Evolutionary conservation across 1,284 basidiomycete species (phyloP).

Genomic region (Leccinum variabile): DNA sequence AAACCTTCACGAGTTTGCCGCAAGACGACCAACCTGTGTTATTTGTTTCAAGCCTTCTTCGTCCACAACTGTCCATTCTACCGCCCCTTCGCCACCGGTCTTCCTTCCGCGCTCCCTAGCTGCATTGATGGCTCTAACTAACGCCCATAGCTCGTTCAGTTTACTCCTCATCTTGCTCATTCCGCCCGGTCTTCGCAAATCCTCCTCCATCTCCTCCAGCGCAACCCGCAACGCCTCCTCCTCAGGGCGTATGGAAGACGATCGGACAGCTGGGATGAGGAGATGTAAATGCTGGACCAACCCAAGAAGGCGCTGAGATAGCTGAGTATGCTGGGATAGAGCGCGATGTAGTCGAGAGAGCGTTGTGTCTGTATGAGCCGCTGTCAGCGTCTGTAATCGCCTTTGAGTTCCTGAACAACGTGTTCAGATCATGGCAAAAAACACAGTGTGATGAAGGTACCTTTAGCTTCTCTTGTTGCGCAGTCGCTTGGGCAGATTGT

Average conservation of each 20-base stretch:
- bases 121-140: conserved; percentile 76
- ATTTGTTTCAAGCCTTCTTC: conserved; percentile 79
- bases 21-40: conserved; percentile 54
- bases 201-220: conserved; percentile 77
- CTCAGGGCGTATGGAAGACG: conserved; percentile 77
- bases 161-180: conserved; percentile 69
- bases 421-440: conserved; percentile 5
- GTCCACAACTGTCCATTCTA: conserved; percentile 83
- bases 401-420: conserved; percentile 59
- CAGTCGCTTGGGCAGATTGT: conserved; percentile 67
- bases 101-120: conserved; percentile 54
- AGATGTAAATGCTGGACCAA: conserved; percentile 78
- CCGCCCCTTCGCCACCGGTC: conserved; percentile 38
- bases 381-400: conserved; percentile 62
- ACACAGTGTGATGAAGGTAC: conserved; percentile 29
- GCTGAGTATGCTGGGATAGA: conserved; percentile 66
- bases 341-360: conserved; percentile 68
- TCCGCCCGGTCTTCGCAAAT: conserved; percentile 53
- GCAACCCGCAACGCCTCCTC: conserved; percentile 71
- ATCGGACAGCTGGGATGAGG: conserved; percentile 75
- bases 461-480: conserved; percentile 72
- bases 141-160: conserved; percentile 83
- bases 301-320: conserved; percentile 72
- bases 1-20: not conserved
- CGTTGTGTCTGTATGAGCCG: conserved; percentile 69